A percentile compares a stretch with the other conserved stretches of the same genome.
Evolutionary conservation across 306 rosid genomes (phyloP).

Genomic region (Canavalia ensiformis): DNA sequence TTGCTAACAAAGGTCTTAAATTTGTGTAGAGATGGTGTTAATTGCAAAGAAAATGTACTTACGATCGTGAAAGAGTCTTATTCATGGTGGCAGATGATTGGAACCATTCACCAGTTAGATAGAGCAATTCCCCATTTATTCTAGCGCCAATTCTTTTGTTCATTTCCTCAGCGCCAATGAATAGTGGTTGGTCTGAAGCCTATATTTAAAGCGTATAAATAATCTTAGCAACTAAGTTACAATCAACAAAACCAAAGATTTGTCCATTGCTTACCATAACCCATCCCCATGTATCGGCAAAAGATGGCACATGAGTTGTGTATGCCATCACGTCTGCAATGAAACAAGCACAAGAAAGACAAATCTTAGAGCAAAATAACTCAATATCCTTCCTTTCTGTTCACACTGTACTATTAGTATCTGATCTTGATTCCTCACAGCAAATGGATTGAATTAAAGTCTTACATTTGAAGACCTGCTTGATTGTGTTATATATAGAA

Average conservation of each 20-base stretch:
- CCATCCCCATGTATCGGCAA: slow-evolving; percentile 95
- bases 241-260: neutral
- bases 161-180: slow-evolving; percentile 68
- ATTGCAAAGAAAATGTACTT: slow-evolving; percentile 39
- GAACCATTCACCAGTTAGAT: slow-evolving; percentile 68
- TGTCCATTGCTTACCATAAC: slow-evolving; percentile 71
- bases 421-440: neutral
- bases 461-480: slow-evolving; percentile 81
- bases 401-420: neutral
- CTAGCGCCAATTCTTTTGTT: slow-evolving; percentile 74
- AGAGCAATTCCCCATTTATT: slow-evolving; percentile 67
- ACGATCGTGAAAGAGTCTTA: slow-evolving; percentile 71
- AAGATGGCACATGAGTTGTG: slow-evolving; percentile 82
- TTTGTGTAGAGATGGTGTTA: neutral
- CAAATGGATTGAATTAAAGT: slow-evolving; percentile 3
- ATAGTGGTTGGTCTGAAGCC: slow-evolving; percentile 82
- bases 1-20: neutral
- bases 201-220: slow-evolving; percentile 36
- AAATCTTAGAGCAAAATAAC: neutral
- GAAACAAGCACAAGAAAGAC: neutral
- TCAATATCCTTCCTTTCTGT: neutral
- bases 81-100: slow-evolving; percentile 72
- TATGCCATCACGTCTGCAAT: slow-evolving; percentile 72
- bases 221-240: neutral
- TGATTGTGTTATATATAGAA: slow-evolving; percentile 75